These are phyloP conservation scores for Corymbia calophylla DNA, from an alignment of 441 rosid species.

Conservation along the genomic window DNA sequence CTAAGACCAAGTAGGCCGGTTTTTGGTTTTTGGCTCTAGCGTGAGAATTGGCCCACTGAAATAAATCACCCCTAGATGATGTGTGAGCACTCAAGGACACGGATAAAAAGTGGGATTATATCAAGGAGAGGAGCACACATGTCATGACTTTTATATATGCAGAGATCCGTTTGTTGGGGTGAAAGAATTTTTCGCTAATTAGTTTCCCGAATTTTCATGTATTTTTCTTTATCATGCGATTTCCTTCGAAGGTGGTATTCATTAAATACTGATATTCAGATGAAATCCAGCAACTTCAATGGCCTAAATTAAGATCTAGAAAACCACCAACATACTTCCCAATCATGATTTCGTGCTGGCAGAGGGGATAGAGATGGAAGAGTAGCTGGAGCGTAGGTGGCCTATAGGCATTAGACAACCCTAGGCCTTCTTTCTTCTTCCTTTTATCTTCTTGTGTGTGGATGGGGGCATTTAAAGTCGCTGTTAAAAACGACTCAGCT, in stretches of 20 bases:
- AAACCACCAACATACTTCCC: background rate
- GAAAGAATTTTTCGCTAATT: background rate
- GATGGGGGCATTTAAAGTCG: background rate
- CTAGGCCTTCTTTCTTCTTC: background rate
- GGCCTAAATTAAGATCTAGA: background rate
- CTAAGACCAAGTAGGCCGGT: background rate
- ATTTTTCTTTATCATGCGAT: no score
- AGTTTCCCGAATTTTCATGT: background rate
- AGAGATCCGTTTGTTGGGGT: accelerated
- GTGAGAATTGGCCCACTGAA: no score
- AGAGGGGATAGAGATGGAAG: background rate
- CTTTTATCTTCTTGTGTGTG: background rate
- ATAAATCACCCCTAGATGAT: no score
- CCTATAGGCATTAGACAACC: background rate
- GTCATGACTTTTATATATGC: no score
- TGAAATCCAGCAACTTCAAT: background rate
- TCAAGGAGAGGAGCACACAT: background rate
- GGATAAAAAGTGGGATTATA: background rate
- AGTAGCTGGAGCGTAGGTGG: background rate
- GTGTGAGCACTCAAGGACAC: background rate
- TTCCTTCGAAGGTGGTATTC: background rate
- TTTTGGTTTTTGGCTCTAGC: no score
- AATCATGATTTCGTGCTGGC: background rate
- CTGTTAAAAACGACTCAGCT: background rate
- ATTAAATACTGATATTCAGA: background rate